Evolutionary conservation across 176 grass and related monocot species (phyloP).

Genomic region (Elaeis guineensis): DNA sequence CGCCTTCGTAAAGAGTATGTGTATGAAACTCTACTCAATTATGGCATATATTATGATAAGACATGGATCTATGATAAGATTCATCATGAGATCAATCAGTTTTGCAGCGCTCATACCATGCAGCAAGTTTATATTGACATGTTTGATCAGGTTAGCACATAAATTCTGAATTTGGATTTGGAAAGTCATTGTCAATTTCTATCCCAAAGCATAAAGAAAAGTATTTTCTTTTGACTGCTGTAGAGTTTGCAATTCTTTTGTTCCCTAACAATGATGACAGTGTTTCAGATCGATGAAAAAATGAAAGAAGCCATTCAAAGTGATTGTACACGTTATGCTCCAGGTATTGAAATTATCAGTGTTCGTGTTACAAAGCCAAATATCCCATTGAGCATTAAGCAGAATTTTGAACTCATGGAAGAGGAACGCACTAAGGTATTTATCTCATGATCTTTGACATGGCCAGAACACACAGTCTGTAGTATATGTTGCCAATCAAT

Average conservation of each 20-base stretch:
- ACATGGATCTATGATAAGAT: conserved; percentile 99
- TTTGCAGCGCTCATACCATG: conserved; percentile 89
- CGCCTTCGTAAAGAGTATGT: conserved; percentile 86
- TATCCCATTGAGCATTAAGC: conserved; percentile 76
- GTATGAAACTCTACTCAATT: conserved; percentile 84
- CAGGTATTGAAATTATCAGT: conserved; percentile 88
- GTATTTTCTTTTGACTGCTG: too few species aligned
- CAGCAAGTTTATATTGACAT: conserved; percentile 99
- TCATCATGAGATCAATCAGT: conserved; percentile 99
- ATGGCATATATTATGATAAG: conserved; percentile 91
- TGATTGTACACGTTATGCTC: conserved; percentile 92
- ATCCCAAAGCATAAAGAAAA: too few species aligned
- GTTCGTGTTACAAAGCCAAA: conserved; percentile 98
- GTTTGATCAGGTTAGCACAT: conserved; percentile 78
- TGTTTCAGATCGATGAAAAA: conserved; percentile 87
- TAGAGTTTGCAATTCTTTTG: too few species aligned
- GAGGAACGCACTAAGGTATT: conserved; percentile 96
- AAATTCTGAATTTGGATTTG: too few species aligned
- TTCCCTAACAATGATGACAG: too few species aligned
- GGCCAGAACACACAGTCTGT: too few species aligned
- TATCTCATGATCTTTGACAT: conserved; percentile 3
- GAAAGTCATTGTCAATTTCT: too few species aligned
- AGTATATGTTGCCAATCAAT: too few species aligned
- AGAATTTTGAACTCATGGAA: conserved; percentile 98
- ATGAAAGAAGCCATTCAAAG: conserved; percentile 99